Percentiles rank a stretch among this genome's conserved stretches.
These are phyloP conservation scores for Dissoconium aciculare DNA, from an alignment of 2,329 filamentous ascomycete genomes.

Conservation along the genomic window DNA sequence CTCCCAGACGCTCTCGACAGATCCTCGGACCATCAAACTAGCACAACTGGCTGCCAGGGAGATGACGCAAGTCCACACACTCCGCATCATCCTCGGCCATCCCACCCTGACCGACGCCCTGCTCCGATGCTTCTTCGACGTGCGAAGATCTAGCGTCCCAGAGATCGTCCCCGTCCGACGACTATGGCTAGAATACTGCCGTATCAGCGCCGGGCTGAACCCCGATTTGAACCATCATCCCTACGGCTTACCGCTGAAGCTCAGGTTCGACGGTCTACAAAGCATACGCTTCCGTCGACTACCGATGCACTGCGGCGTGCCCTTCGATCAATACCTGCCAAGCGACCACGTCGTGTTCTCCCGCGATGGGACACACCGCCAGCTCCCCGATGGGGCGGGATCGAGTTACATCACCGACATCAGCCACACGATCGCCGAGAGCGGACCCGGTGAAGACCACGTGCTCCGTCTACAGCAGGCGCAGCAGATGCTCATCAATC, in stretches of 20 bases:
- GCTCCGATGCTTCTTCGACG: conserved; percentile 28
- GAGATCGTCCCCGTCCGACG: conserved; percentile 23
- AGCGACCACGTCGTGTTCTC: conserved; percentile 11
- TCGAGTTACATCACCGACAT: conserved; percentile 13
- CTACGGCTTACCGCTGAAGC: conserved; percentile 12
- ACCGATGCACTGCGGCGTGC: conserved; percentile 13
- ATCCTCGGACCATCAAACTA: conserved; percentile 27
- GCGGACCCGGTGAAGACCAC: conserved; percentile 8
- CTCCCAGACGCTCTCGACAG: conserved; percentile 26
- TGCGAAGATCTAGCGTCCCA: conserved; percentile 8
- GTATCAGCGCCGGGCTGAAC: conserved; percentile 19
- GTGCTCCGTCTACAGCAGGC: conserved; percentile 5
- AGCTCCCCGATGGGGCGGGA: conserved; percentile 17
- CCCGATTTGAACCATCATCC: conserved; percentile 7
- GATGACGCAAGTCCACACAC: conserved; percentile 30
- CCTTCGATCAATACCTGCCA: not conserved
- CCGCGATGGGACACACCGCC: conserved; percentile 13
- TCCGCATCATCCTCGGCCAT: conserved; percentile 33
- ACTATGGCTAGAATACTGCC: conserved; percentile 34
- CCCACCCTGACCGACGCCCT: conserved; percentile 27
- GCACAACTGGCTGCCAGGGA: conserved; percentile 26
- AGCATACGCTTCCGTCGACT: conserved; percentile 29
- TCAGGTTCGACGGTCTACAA: conserved; percentile 24
- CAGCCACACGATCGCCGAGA: conserved; percentile 8
- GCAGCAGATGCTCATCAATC: conserved; percentile 1